Evolutionary conservation across 306 rosid genomes (phyloP).

Genomic region (Hippophae rhamnoides): DNA sequence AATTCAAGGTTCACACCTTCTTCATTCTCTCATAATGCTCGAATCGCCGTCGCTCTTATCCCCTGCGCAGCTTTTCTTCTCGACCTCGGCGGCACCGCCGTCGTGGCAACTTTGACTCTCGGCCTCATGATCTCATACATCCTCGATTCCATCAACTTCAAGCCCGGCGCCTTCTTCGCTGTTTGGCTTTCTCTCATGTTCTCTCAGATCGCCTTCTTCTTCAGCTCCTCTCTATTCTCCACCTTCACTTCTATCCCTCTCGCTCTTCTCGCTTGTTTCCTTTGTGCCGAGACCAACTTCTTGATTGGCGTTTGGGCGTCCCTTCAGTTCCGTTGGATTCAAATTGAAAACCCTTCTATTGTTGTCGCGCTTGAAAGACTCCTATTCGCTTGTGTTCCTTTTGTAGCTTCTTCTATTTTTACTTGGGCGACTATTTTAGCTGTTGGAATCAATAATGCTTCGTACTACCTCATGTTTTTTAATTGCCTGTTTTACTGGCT

Average conservation of each 20-base stretch:
- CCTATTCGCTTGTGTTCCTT: constrained; percentile 65
- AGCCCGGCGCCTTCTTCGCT: constrained; percentile 66
- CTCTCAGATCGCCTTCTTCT: constrained; percentile 70
- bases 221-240: constrained; percentile 35
- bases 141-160: constrained; percentile 68
- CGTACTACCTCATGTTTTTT: constrained; percentile 62
- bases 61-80: constrained; percentile 80
- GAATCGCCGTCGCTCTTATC: constrained; percentile 61
- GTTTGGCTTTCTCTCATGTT: constrained; percentile 64
- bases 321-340: constrained; percentile 79
- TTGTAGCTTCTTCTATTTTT: constrained; percentile 61
- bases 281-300: constrained; percentile 70
- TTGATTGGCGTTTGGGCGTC: constrained; percentile 79
- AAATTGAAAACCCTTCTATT: constrained; percentile 69
- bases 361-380: constrained; percentile 83
- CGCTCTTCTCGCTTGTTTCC: constrained; percentile 50
- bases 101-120: constrained; percentile 52
- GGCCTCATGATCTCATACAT: constrained; percentile 92
- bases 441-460: constrained; percentile 58
- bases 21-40: constrained; percentile 48
- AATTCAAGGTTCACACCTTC: constrained; percentile 46
- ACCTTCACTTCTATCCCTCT: constrained; percentile 51
- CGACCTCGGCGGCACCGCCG: constrained; percentile 83
- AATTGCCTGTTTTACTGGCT: constrained; percentile 77
- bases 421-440: constrained; percentile 79